Base-by-base conservation (phyloP, 2,329 filamentous ascomycete species). In the Hysterium pulicare region DNA sequence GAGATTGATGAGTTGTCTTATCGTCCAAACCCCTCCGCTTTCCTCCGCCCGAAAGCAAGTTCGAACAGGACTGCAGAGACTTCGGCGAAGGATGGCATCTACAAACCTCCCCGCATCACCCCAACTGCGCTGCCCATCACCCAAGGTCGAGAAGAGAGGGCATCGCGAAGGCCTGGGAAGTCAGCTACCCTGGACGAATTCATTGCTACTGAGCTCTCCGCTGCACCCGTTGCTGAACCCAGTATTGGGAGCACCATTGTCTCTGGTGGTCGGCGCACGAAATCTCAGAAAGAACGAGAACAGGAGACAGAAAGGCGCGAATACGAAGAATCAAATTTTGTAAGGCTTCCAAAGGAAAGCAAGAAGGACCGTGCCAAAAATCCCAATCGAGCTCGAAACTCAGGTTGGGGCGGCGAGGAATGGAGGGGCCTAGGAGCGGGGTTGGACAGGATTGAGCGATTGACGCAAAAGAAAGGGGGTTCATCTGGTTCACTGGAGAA, bases 321-420 rank as follows among this genome's bases (percentile, higher is more conserved):
- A 36, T 98, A 96, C 70, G 93, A 98, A 73, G 93, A 98, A 71
- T 79, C 76, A 54, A 95, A 98, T 71, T 91, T 96, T 59, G 82
- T 88, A 13, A 87, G 93, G 54, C 73, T 98, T 57, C 90, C 91
- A 10, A 84, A 83, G 57, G 81, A 87, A 66, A 87, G 82, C 70
- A 97, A 95, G 77, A 95, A 95, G 71, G 90, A 95, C 4, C 72
- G 74, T 45, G 78, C 81, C 36, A 84, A 86, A 72, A 82, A 78
- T 62, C 71, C 72, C 22, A 72, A 65, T 3, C 67, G 63, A 33
- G 61, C 59, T 30, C 66, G 68, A 15, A 63, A 68, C 28, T 64
- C 66, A 26, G 83, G 75, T 67, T 96, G 87, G 70, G 91, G 91
- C 48, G 93, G 93, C 39, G 93, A 97, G 69, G 93, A 97, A 62